These are phyloP conservation scores for rapeseed (Brassica napus) DNA, from an alignment of 345 rosid genomes.

Conservation along the genomic window DNA sequence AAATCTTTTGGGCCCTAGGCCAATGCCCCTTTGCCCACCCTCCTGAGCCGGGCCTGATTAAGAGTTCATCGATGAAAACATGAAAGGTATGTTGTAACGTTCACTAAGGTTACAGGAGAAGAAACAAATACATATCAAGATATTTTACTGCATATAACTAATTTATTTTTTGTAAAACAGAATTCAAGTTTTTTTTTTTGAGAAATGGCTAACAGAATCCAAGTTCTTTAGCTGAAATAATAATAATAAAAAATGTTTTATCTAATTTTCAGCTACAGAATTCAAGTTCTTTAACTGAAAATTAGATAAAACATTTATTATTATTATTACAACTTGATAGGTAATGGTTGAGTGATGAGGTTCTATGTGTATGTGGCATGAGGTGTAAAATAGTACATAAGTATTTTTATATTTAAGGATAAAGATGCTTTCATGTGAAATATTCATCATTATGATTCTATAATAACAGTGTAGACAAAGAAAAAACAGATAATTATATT, in stretches of 20 bases:
- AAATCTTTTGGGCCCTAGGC: no score
- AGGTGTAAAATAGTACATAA: conserved; percentile 35
- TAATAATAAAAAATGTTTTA: no score
- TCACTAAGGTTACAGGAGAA: conserved; percentile 14
- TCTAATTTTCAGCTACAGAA: background rate
- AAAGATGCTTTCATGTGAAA: conserved; percentile 36
- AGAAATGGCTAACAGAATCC: no score
- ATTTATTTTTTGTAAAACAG: background rate
- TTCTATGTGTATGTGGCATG: conserved; percentile 27
- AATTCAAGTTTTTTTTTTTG: background rate
- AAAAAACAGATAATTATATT: background rate
- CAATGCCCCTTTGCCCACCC: no score
- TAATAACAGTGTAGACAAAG: background rate
- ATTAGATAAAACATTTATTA: background rate
- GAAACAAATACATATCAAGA: background rate
- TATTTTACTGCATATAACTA: background rate
- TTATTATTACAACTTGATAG: background rate
- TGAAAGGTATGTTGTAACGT: conserved; percentile 38
- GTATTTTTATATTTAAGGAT: background rate
- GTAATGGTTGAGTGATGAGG: conserved; percentile 30
- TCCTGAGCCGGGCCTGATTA: no score
- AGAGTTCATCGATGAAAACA: background rate
- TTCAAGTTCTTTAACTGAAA: background rate
- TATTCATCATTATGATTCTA: conserved; percentile 27
- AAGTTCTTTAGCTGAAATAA: background rate